Base-by-base conservation (phyloP, 2,329 filamentous ascomycete species). In the Elsinoe fawcettii region DNA sequence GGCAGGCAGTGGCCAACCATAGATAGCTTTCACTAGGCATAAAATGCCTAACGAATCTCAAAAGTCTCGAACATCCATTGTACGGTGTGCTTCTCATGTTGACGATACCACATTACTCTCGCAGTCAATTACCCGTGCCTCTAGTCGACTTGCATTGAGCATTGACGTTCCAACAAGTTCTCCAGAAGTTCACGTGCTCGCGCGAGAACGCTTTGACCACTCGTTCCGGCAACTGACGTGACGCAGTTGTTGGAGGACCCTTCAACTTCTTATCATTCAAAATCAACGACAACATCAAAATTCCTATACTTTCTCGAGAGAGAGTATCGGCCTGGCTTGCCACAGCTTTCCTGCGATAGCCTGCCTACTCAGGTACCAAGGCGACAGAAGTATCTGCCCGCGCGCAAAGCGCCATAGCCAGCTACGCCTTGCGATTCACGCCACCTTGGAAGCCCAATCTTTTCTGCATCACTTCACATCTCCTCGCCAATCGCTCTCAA, bases 181-280 rank as follows among this genome's bases (percentile, higher is more conserved):
- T 53, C 32, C 32, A 39, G 30, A 22, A 11, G 11, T 22, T 53
- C 49, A 39, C 49, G 34, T 36, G 49, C 20, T 36, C 8, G 16
- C 49, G 49, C 49, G 32, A 27, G n/a, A 11, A 36, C 30, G 49
- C 49, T 53, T 53, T 36, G 49, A 53, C 49, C 49, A 53, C 16
- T 34, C 18, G 49, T 53, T 53, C 18, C 14, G 34, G n/a, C 11
- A 25, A 11, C 14, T 16, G 20, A 37, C 49, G 49, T 53, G 49
- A 39, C 32, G 49, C 30, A 53, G 49, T 9, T 51, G n/a, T 51
- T 32, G n/a, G 9, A 32, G 12, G 11, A 9, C 25, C 46, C 18
- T 34, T 34, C 25, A 23, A 34, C n/a, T 51, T 32, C 25, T 34
- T 51, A 2, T 16, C 27, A 34, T 18, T 11, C 34, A 14, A 4